Evolutionary conservation across 306 rosid genomes (phyloP), one percentile per base, ranked within the genome.

Genomic region (Argentina anserina): DNA sequence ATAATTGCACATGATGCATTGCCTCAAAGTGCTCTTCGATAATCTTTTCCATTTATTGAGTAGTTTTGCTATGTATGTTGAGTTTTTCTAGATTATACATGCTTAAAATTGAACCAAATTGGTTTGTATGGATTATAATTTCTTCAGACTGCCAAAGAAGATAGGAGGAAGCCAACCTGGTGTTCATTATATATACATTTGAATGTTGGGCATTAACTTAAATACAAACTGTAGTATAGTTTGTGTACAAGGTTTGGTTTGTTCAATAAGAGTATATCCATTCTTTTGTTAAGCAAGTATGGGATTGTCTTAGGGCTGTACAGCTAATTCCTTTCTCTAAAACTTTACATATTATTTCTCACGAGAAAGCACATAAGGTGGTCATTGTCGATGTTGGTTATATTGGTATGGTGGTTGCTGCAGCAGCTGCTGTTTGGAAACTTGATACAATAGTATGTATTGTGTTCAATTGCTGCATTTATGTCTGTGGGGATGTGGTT

Each of bases 321-420:
- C 13, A 5, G 34, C 43, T 20, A 36, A 14, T 74, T 74, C n/a
- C 49, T 31, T 69, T 60, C 53, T 9, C 47, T 65, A 15, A 61
- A 69, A 66, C 31, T 60, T 68, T 33, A 33, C 49, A n/a, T 71
- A 41, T 66, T 55, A 65, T 42, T 50, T 68, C 78, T 59, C 78
- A 93, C 96, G 90, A 72, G 84, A 89, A 86, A 79, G 81, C 97
- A 75, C 79, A 70, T 75, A 91, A 87, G 86, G 87, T 91, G 79
- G 96, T 87, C 53, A 76, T 93, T 68, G 96, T 93, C 52, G 98
- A 97, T 64, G 98, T 97, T 81, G 98, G 98, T 71, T 90, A 93
- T 77, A 93, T 93, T 73, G 98, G 98, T 66, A 85, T 91, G 97
- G 97, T 91, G 88, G 86, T 91, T 83, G 98, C 96, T 65, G 98